Evolutionary conservation across 345 rosid genomes (phyloP).

Genomic region (Capsella bursapastoris): DNA sequence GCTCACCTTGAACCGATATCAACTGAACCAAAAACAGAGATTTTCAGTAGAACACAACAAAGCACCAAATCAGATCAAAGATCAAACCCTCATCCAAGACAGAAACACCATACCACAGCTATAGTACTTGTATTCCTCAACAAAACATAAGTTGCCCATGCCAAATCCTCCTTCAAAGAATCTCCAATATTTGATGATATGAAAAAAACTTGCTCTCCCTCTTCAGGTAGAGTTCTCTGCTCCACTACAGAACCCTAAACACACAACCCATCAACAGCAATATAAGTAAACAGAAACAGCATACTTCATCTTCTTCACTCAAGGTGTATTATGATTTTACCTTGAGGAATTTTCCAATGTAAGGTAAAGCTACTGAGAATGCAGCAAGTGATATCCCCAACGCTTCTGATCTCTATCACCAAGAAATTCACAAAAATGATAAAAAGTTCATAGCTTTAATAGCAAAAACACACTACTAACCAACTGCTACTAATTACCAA

Average conservation of each 20-base stretch:
- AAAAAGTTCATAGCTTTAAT: neutral
- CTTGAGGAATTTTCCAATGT: slow-evolving; percentile 79
- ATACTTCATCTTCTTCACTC: neutral
- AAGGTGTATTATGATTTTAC: slow-evolving; percentile 36
- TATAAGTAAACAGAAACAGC: neutral
- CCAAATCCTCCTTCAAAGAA: slow-evolving; percentile 69
- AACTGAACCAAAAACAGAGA: slow-evolving; percentile 50
- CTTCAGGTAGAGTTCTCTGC: slow-evolving; percentile 61
- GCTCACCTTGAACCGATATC: slow-evolving; percentile 58
- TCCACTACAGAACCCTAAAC: slow-evolving; percentile 63
- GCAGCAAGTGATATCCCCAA: slow-evolving; percentile 74
- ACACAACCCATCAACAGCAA: neutral
- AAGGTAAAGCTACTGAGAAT: slow-evolving; percentile 70
- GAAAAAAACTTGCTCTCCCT: slow-evolving; percentile 66
- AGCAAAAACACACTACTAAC: neutral
- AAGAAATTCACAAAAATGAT: neutral
- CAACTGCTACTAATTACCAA: slow-evolving; percentile 28
- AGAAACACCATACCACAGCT: slow-evolving; percentile 60
- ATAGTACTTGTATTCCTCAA: slow-evolving; percentile 77
- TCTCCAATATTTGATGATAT: slow-evolving; percentile 58
- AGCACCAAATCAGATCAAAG: neutral
- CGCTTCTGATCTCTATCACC: slow-evolving; percentile 68
- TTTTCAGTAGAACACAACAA: slow-evolving; percentile 11
- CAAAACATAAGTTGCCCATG: slow-evolving; percentile 86
- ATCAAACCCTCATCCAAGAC: neutral